These are phyloP conservation scores for Moesziomyces sp. DNA, from an alignment of 1,284 basidiomycete species.

Conservation along the genomic window DNA sequence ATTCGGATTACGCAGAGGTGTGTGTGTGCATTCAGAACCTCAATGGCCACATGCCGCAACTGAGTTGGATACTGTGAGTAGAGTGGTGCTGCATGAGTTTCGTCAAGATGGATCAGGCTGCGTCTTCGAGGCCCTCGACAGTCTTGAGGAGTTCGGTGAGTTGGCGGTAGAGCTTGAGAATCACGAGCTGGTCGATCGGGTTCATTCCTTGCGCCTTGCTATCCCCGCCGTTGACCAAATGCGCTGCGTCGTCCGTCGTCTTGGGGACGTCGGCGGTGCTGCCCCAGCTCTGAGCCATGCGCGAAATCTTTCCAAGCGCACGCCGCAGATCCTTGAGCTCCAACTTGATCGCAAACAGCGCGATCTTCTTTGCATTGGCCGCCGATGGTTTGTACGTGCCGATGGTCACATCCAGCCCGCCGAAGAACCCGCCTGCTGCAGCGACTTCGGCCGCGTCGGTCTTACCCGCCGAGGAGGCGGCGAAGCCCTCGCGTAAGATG, in stretches of 20 bases:
- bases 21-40: background rate
- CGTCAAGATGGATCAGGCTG: conserved; percentile 4
- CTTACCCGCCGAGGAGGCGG: conserved; percentile 8
- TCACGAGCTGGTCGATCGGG: conserved; percentile 64
- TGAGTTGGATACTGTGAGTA: background rate
- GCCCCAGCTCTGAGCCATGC: conserved; percentile 42
- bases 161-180: conserved; percentile 60
- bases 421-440: conserved; percentile 21
- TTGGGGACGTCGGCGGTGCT: background rate
- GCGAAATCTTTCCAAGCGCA: conserved; percentile 59
- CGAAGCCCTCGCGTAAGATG: conserved; percentile 59
- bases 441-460: background rate
- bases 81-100: background rate
- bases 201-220: conserved; percentile 34
- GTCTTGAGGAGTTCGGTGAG: conserved; percentile 60
- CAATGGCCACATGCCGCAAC: background rate
- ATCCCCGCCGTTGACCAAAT: background rate
- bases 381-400: conserved; percentile 56
- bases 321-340: conserved; percentile 61
- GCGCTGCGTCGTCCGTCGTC: background rate
- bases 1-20: background rate
- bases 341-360: conserved; percentile 65
- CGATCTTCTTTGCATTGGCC: conserved; percentile 62
- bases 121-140: conserved; percentile 58
- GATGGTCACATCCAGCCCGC: conserved; percentile 59